These are phyloP conservation scores for Saccharomyces hybrid DNA, from an alignment of 1,139 yeast genomes.

Conservation along the genomic window DNA sequence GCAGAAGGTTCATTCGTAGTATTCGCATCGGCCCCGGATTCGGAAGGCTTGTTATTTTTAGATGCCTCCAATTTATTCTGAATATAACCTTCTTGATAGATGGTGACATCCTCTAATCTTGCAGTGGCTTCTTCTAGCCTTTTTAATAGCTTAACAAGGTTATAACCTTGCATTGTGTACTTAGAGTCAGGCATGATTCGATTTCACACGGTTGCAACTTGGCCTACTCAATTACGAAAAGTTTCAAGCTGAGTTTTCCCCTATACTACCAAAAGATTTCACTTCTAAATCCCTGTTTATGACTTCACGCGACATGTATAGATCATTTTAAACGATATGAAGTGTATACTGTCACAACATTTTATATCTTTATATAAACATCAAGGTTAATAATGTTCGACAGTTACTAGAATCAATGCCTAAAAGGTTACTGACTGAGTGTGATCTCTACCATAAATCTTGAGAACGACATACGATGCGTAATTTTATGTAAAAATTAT, in stretches of 20 bases:
- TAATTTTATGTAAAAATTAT: neutral
- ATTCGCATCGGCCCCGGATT: conserved; percentile 11
- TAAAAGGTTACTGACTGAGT: neutral
- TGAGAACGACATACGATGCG: neutral
- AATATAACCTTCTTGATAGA: conserved; percentile 54
- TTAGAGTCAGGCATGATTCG: conserved; percentile 42
- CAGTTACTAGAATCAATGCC: neutral
- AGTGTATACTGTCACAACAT: neutral
- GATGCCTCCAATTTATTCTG: conserved; percentile 23
- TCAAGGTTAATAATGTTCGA: neutral
- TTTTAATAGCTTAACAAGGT: conserved; percentile 72
- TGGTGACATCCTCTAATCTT: conserved; percentile 80
- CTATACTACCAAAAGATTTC: neutral
- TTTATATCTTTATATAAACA: neutral
- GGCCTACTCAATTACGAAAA: neutral
- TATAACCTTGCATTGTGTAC: conserved; percentile 69
- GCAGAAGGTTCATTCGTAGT: conserved; percentile 21
- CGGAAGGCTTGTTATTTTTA: conserved; percentile 2
- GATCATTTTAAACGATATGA: neutral
- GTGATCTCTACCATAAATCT: neutral
- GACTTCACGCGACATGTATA: neutral
- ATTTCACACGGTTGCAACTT: neutral
- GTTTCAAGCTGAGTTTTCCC: neutral
- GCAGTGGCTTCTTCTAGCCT: conserved; percentile 91
- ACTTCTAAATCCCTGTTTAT: neutral